phyloP scores from a whole-genome alignment of 2,329 filamentous ascomycete genomes.

The Trichophyton benhamiae region DNA sequence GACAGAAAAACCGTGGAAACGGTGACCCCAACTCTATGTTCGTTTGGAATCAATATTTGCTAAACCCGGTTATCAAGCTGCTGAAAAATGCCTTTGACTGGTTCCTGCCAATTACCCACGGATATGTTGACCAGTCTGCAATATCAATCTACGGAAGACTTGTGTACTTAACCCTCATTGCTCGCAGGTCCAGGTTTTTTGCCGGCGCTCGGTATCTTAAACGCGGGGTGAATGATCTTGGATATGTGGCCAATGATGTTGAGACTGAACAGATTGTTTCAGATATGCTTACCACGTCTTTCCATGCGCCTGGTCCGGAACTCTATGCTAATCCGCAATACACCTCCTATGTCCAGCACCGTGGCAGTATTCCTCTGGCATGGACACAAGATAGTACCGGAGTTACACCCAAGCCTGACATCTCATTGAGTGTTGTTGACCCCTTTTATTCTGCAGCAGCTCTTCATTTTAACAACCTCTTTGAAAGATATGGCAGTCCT shows the following conservation, averaged over 20 bases:
- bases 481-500: conserved; percentile 82
- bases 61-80: conserved; percentile 57
- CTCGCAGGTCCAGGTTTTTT: conserved; percentile 80
- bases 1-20: conserved; percentile 49
- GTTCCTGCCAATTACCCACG: conserved; percentile 92
- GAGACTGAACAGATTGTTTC: conserved; percentile 98
- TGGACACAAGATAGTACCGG: conserved; percentile 96
- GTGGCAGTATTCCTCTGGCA: conserved; percentile 89
- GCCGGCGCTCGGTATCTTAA: conserved; percentile 91
- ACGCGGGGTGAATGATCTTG: conserved; percentile 82
- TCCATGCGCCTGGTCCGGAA: conserved; percentile 76
- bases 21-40: conserved; percentile 94
- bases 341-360: conserved; percentile 92
- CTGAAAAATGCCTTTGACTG: conserved; percentile 82
- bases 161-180: conserved; percentile 88
- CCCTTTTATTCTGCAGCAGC: conserved; percentile 91
- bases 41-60: conserved; percentile 87
- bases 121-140: conserved; percentile 84
- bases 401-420: conserved; percentile 90
- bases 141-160: conserved; percentile 76
- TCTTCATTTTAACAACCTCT: conserved; percentile 87
- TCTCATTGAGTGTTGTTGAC: conserved; percentile 88
- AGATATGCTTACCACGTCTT: conserved; percentile 85
- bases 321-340: conserved; percentile 82
- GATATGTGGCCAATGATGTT: conserved; percentile 95